Evolutionary conservation across 1,284 basidiomycete species (phyloP), one percentile per base, ranked within the genome.

Genomic region (Tilletia walkeri): DNA sequence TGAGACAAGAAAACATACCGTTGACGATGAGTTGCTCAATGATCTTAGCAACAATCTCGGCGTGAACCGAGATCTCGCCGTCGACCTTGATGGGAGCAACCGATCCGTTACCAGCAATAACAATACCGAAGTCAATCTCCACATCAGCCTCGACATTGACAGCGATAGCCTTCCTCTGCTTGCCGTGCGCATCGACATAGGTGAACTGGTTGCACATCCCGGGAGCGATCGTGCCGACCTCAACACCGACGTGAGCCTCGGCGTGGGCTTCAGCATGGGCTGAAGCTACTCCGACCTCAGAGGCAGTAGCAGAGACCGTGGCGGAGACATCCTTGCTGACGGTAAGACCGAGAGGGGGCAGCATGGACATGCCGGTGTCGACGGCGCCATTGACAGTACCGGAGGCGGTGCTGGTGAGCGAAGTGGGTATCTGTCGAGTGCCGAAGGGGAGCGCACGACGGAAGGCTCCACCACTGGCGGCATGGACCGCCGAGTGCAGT

Each of bases 101-200:
- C 18, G 7, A 16, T 10, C 50, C 50, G 16, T 53, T 53, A 24
- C 12, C 7, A 7, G 16, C n/a, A 18, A 53, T 53, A 24, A 63
- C 36, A 16, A 63, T 20, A n/a, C 59, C 59, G n/a, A 63, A 63
- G 59, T 63, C 59, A 20, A 63, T 38, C 4, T 63, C 59, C 36
- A 63, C 59, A 14, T 56, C 54, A 7, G 50, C 50, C 50, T 53
- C 50, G 34, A 63, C 59, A 4, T 34, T 39, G 36, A 63, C 36
- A 14, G 59, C 59, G 20, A 63, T 41, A 12, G 59, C 59, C 16
- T 38, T 63, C 16, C 36, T 34, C 30, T 9, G 14, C 14, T 63
- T 38, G 38, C 59, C 59, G 59, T 63, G 12, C 36, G 30, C 36
- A 12, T 63, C 34, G 50, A 53, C 50, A 38, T 38, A 63, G 30